Percentiles rank a stretch among this genome's conserved stretches.
Evolutionary conservation across 2,329 filamentous ascomycete species (phyloP).

Genomic region (Alternaria longipes): DNA sequence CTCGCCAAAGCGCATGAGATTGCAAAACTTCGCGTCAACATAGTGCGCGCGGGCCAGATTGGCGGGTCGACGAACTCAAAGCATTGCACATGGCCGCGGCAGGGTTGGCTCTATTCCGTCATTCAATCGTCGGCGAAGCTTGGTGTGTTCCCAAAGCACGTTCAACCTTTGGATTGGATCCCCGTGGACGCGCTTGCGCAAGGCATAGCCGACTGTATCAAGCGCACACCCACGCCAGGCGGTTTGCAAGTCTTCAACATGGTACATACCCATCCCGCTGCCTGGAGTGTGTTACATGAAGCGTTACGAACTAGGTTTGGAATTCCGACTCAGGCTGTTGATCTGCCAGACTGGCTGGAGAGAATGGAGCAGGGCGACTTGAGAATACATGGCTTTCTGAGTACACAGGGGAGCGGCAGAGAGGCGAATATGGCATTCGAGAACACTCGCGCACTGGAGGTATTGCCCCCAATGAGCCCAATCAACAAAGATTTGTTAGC

Average conservation of each 20-base stretch:
- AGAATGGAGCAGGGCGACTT: slow-evolving; percentile 6
- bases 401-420: slow-evolving; percentile 11
- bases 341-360: slow-evolving; percentile 20
- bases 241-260: slow-evolving; percentile 19
- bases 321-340: not conserved
- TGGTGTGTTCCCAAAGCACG: slow-evolving; percentile 9
- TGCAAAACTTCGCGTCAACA: slow-evolving; percentile 14
- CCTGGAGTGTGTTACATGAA: slow-evolving; percentile 13
- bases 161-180: slow-evolving; percentile 26
- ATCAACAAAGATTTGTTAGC: slow-evolving; percentile 13
- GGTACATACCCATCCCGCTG: slow-evolving; percentile 13
- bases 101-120: slow-evolving; percentile 22
- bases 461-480: not conserved
- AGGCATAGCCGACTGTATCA: slow-evolving; percentile 6
- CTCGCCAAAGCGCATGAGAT: slow-evolving; percentile 12
- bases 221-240: not conserved
- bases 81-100: slow-evolving; percentile 13
- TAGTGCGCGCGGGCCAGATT: slow-evolving; percentile 28
- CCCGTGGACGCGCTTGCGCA: slow-evolving; percentile 23
- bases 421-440: slow-evolving; percentile 8
- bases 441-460: not conserved
- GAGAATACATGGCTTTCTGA: slow-evolving; percentile 16
- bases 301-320: slow-evolving; percentile 3
- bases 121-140: slow-evolving; percentile 10
- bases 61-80: slow-evolving; percentile 5